Evolutionary conservation across 1,284 basidiomycete genomes (phyloP).

Genomic region (Rhodotorula glutinis): DNA sequence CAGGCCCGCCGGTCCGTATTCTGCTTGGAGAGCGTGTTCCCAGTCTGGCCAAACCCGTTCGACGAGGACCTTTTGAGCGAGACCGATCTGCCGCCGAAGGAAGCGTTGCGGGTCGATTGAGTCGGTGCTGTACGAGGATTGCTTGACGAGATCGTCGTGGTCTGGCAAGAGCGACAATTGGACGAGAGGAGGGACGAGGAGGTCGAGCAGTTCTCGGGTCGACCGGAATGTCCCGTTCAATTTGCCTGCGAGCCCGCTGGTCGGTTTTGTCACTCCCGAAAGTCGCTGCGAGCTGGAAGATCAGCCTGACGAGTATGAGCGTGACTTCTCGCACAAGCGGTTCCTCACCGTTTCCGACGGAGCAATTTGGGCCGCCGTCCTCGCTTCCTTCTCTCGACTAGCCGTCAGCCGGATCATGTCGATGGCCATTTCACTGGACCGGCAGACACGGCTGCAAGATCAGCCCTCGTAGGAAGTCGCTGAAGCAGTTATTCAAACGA

Average conservation of each 20-base stretch:
- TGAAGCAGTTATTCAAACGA: no score
- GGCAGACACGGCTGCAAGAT: no score
- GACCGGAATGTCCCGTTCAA: conserved; percentile 54
- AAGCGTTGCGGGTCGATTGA: conserved; percentile 48
- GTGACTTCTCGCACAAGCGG: no score
- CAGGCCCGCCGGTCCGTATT: conserved; percentile 53
- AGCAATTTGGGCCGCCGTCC: no score
- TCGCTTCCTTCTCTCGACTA: no score
- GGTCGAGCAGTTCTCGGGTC: conserved; percentile 54
- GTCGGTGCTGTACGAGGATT: conserved; percentile 49
- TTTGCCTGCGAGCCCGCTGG: not conserved
- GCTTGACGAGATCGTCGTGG: conserved; percentile 43
- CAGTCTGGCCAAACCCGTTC: conserved; percentile 66
- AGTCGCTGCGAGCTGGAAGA: no score
- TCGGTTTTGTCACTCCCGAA: no score
- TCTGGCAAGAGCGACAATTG: conserved; percentile 58
- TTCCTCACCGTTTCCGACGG: no score
- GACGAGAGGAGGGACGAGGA: conserved; percentile 61
- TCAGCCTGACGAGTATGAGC: no score
- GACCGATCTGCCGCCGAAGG: conserved; percentile 43
- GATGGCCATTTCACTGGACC: no score
- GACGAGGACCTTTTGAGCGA: conserved; percentile 63
- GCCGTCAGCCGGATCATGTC: no score
- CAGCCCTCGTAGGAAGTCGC: no score
- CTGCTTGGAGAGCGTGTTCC: conserved; percentile 58